Conservation (phyloP, 2,329 filamentous ascomycete genomes). For the Fusarium bulbicola region DNA sequence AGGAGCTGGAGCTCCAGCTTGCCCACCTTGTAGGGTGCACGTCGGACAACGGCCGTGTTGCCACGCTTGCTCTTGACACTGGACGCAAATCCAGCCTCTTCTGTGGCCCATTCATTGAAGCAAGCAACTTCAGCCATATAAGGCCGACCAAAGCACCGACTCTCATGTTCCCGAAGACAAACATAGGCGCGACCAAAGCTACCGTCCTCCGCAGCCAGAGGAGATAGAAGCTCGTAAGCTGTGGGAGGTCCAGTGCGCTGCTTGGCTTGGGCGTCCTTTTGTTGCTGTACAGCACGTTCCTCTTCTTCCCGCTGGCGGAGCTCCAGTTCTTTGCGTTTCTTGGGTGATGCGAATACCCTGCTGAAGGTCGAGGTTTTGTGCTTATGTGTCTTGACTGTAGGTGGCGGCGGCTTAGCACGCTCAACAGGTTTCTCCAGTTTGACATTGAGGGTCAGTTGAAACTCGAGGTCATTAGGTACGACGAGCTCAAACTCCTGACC, state of each 20-base stretch:
- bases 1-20: constrained; percentile 94
- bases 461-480: constrained; percentile 97
- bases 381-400: constrained; percentile 70
- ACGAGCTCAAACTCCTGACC: constrained; percentile 98
- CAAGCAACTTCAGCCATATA: constrained; percentile 89
- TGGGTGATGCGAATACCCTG: constrained; percentile 90
- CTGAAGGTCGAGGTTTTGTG: constrained; percentile 90
- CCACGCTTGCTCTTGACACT: constrained; percentile 95
- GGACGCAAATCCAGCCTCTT: constrained; percentile 79
- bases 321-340: constrained; percentile 96
- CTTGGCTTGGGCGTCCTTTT: constrained; percentile 71
- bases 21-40: constrained; percentile 95
- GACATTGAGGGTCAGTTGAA: constrained; percentile 95
- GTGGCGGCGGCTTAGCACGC: constrained; percentile 64
- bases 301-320: constrained; percentile 84
- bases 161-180: constrained; percentile 91
- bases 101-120: constrained; percentile 98
- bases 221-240: constrained; percentile 86
- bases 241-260: constrained; percentile 71
- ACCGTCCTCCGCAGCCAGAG: constrained; percentile 87
- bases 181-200: constrained; percentile 96
- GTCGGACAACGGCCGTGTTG: constrained; percentile 74
- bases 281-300: constrained; percentile 72
- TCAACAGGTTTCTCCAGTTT: constrained; percentile 83
- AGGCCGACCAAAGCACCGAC: constrained; percentile 85